Percentiles rank a stretch among this genome's conserved stretches.
These are phyloP conservation scores for Rhizopus sp. DNA, from an alignment of 371 early-diverging fungal species.

Conservation along the genomic window DNA sequence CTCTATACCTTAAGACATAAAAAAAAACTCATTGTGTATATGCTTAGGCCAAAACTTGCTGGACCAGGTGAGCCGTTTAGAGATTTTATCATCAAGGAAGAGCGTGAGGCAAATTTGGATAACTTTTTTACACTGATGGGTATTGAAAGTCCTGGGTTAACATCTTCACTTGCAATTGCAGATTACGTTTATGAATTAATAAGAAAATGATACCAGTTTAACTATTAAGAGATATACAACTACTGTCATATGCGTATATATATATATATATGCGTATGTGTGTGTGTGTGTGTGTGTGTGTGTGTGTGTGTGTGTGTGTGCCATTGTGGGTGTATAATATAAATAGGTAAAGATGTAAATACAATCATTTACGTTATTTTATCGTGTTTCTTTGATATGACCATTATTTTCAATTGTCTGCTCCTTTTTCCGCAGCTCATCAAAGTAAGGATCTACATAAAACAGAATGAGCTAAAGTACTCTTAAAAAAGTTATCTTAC, in stretches of 20 bases:
- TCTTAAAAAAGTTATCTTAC: conserved; percentile 38
- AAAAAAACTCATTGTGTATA: not conserved
- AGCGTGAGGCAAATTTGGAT: conserved; percentile 39
- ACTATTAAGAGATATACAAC: not conserved
- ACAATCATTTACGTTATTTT: not conserved
- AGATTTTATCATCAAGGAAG: conserved; percentile 80
- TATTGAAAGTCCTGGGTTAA: conserved; percentile 91
- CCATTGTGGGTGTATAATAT: not conserved
- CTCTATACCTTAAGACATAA: not conserved
- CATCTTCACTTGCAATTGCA: conserved; percentile 84
- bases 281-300: too few species aligned
- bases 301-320: conserved; percentile 1
- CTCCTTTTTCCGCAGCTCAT: conserved; percentile 51
- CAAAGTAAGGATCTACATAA: conserved; percentile 51
- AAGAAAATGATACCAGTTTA: conserved; percentile 9
- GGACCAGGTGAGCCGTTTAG: conserved; percentile 70
- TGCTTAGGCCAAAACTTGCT: conserved; percentile 76
- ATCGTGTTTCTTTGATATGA: not conserved
- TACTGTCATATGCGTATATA: not conserved
- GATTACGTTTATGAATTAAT: conserved; percentile 60
- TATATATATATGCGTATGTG: too few species aligned
- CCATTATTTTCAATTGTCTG: conserved; percentile 7
- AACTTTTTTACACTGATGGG: conserved; percentile 80
- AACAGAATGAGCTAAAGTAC: not conserved
- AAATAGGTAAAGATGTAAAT: not conserved